phyloP scores from a whole-genome alignment of 192 early-diverging fungal genomes.

The Nowakowskiella sp. region DNA sequence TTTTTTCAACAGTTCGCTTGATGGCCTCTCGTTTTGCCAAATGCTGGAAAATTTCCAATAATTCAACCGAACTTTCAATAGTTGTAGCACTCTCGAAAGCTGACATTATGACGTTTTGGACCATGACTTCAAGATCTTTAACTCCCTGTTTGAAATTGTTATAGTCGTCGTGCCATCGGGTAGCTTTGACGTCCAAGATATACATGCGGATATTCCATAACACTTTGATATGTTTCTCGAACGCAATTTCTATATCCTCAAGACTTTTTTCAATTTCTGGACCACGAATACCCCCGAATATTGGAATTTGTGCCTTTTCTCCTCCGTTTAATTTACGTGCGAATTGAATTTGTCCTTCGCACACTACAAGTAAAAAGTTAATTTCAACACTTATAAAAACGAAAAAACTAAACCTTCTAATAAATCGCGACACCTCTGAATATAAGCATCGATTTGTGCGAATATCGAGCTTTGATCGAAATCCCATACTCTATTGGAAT shows the following conservation, averaged over 20 bases:
- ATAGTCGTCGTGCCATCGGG: slow-evolving; percentile 59
- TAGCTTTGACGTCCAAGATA: slow-evolving; percentile 59
- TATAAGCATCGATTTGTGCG: slow-evolving; percentile 62
- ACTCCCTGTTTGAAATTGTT: slow-evolving; percentile 60
- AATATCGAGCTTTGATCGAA: slow-evolving; percentile 61
- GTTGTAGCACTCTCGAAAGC: slow-evolving; percentile 50
- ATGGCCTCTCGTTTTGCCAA: slow-evolving; percentile 59
- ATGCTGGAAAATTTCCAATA: slow-evolving; percentile 55
- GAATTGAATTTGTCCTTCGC: slow-evolving; percentile 62
- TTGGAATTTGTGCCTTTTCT: slow-evolving; percentile 50
- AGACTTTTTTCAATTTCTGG: slow-evolving; percentile 53
- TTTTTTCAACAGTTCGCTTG: slow-evolving; percentile 56
- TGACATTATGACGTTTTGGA: slow-evolving; percentile 53
- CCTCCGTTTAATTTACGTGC: slow-evolving; percentile 47
- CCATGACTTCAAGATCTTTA: slow-evolving; percentile 61
- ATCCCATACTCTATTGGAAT: slow-evolving; percentile 39
- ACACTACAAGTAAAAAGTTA: slow-evolving; percentile 25
- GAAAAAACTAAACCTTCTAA: slow-evolving; percentile 21
- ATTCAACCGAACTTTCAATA: slow-evolving; percentile 47
- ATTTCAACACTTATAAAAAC: background rate
- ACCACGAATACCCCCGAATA: slow-evolving; percentile 52
- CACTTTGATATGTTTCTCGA: slow-evolving; percentile 40
- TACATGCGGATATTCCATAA: slow-evolving; percentile 51
- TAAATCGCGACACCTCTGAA: slow-evolving; percentile 52
- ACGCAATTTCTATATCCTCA: slow-evolving; percentile 54